Evolutionary conservation across 2,329 filamentous ascomycete genomes (phyloP).

Genomic region (Diaporthe sp.): DNA sequence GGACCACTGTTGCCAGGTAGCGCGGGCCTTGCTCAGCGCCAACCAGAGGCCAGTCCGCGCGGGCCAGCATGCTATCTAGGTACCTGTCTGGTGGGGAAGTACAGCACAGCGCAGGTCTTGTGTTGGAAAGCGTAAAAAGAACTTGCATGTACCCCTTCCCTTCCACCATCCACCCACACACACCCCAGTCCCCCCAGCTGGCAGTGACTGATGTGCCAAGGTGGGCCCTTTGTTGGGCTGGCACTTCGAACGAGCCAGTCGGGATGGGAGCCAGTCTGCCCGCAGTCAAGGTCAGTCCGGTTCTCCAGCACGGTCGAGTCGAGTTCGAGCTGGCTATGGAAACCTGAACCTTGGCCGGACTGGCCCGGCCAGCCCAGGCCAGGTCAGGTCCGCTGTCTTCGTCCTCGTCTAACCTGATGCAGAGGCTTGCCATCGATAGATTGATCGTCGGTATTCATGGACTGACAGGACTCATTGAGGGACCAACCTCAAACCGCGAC

Average conservation of each 20-base stretch:
- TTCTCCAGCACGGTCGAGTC: neutral
- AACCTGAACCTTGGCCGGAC: slow-evolving; percentile 4
- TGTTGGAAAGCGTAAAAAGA: slow-evolving; percentile 20
- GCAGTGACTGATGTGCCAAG: slow-evolving; percentile 21
- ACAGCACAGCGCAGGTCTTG: slow-evolving; percentile 9
- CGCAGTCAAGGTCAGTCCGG: neutral
- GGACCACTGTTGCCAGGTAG: slow-evolving; percentile 22
- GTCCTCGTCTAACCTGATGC: slow-evolving; percentile 11
- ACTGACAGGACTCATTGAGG: slow-evolving; percentile 9
- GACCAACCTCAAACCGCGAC: too few species aligned
- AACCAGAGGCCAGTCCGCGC: slow-evolving; percentile 20
- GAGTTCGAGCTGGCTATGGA: neutral
- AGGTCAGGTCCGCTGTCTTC: too few species aligned
- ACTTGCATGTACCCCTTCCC: slow-evolving; percentile 1
- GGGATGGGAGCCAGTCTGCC: slow-evolving; percentile 17
- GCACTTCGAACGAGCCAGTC: slow-evolving; percentile 14
- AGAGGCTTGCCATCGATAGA: slow-evolving; percentile 9
- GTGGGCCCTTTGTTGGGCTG: slow-evolving; percentile 21
- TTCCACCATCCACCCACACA: neutral
- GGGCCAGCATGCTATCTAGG: neutral
- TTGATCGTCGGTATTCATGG: slow-evolving; percentile 3
- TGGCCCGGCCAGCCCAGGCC: neutral
- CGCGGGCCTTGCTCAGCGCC: slow-evolving; percentile 16
- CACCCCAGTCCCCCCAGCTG: slow-evolving; percentile 11
- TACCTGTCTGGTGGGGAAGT: slow-evolving; percentile 13